Conservation (phyloP, 2,329 filamentous ascomycete genomes). For the Pseudogymnoascus sp. region DNA sequence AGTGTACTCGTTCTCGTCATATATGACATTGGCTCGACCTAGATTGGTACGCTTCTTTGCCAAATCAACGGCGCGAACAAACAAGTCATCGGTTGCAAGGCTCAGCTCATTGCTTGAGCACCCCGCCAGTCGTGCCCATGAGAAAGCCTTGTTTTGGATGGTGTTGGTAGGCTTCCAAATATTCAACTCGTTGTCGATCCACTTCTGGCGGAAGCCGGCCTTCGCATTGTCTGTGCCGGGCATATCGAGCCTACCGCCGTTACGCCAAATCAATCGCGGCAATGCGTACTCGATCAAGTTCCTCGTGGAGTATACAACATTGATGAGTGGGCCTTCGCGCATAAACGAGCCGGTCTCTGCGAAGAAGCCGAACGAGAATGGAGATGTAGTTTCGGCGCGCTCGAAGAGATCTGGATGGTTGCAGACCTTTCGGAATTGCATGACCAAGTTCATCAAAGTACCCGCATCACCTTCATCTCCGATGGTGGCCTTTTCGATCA, state of each 20-base stretch:
- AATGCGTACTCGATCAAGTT: slow-evolving; percentile 78
- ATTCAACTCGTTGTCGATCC: slow-evolving; percentile 75
- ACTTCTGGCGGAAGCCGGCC: slow-evolving; percentile 74
- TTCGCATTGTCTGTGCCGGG: slow-evolving; percentile 62
- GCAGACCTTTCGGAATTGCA: slow-evolving; percentile 99
- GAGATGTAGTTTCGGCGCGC: slow-evolving; percentile 81
- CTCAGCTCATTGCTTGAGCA: slow-evolving; percentile 65
- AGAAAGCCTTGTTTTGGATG: slow-evolving; percentile 60
- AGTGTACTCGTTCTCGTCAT: slow-evolving; percentile 56
- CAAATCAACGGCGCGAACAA: slow-evolving; percentile 62
- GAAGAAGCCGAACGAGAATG: slow-evolving; percentile 75
- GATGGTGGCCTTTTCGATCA: slow-evolving; percentile 92
- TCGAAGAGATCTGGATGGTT: slow-evolving; percentile 98
- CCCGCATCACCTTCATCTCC: slow-evolving; percentile 93
- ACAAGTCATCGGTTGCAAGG: slow-evolving; percentile 57
- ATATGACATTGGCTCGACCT: slow-evolving; percentile 57
- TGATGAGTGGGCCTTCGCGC: slow-evolving; percentile 71
- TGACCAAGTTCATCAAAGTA: slow-evolving; percentile 96
- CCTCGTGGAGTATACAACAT: slow-evolving; percentile 79
- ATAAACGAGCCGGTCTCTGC: slow-evolving; percentile 94
- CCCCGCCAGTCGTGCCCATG: slow-evolving; percentile 83
- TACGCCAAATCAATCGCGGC: slow-evolving; percentile 73
- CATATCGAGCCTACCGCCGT: slow-evolving; percentile 66
- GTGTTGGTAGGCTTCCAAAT: slow-evolving; percentile 81
- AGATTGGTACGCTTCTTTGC: slow-evolving; percentile 39